Conservation (phyloP, 352 stramenopile species). For the Globisporangium canariense region DNA sequence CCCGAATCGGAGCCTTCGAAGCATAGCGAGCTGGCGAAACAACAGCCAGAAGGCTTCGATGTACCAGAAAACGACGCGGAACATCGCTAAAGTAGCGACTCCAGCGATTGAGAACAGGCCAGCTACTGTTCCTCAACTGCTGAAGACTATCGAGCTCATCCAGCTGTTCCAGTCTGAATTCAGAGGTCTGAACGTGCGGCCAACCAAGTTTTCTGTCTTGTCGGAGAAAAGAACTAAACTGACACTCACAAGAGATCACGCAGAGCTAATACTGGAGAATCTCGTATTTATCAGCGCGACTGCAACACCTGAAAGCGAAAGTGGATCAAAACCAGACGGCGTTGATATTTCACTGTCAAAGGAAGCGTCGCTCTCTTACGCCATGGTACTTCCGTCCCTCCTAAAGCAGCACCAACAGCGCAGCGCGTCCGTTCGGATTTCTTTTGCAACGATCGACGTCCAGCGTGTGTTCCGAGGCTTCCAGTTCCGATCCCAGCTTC, state of each 20-base stretch:
- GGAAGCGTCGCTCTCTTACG: conserved; percentile 10
- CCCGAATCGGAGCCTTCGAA: conserved; percentile 6
- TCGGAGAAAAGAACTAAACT: conserved; percentile 41
- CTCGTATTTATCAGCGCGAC: conserved; percentile 42
- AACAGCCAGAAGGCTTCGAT: conserved; percentile 23
- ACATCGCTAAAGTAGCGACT: neutral
- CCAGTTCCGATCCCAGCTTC: conserved; percentile 43
- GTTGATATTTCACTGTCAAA: neutral
- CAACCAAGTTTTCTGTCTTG: conserved; percentile 26
- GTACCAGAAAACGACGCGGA: conserved; percentile 17
- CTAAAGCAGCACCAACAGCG: conserved; percentile 40
- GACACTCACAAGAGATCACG: conserved; percentile 35
- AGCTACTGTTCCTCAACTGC: neutral
- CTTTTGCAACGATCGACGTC: conserved; percentile 35
- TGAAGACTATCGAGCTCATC: conserved; percentile 17
- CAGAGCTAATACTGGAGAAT: conserved; percentile 41
- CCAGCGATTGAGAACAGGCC: neutral
- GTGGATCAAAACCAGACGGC: neutral
- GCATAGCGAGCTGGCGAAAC: conserved; percentile 18
- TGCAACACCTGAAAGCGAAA: neutral
- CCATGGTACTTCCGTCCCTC: conserved; percentile 43
- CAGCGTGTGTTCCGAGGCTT: conserved; percentile 61
- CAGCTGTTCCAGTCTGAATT: conserved; percentile 49
- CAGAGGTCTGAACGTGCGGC: conserved; percentile 36
- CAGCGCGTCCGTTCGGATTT: conserved; percentile 12